A percentile compares a stretch with the other conserved stretches of the same genome.
phyloP scores from a whole-genome alignment of 306 rosid genomes.

The Sicyos baderoa region DNA sequence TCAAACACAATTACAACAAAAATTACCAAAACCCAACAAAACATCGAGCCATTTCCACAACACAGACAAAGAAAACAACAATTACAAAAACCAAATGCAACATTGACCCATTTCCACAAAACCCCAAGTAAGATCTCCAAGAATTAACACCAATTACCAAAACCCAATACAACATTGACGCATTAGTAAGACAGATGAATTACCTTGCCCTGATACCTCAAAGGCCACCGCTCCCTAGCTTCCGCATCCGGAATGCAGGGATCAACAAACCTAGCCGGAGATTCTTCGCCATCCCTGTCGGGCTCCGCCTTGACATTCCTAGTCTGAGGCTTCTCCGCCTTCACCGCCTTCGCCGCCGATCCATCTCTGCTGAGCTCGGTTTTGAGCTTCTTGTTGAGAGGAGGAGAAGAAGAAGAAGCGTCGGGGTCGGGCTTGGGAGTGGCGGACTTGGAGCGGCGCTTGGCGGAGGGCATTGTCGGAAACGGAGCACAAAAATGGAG shows the following conservation, averaged over 20 bases:
- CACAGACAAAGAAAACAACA: neutral
- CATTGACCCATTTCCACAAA: no score
- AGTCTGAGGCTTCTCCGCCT: no score
- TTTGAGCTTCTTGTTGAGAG: constrained; percentile 22
- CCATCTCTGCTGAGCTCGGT: neutral
- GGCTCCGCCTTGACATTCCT: neutral
- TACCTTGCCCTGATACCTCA: constrained; percentile 37
- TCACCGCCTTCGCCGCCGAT: neutral
- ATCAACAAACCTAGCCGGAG: constrained; percentile 26
- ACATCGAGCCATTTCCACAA: no score
- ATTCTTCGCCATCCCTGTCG: neutral
- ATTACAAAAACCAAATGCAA: neutral
- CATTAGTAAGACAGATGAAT: neutral
- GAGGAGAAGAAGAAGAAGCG: neutral
- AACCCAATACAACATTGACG: no score
- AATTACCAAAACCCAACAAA: neutral
- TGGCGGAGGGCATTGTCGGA: constrained; percentile 14
- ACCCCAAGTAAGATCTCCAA: neutral
- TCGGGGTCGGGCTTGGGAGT: neutral
- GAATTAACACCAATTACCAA: neutral
- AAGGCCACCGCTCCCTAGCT: constrained; percentile 53
- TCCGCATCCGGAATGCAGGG: constrained; percentile 28
- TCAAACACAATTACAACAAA: neutral
- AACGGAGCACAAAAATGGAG: neutral
- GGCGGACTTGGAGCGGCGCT: constrained; percentile 9